Evolutionary conservation across 176 grass and related monocot species (phyloP), one percentile per base, ranked within the genome.

Genomic region (Otatea glauca): DNA sequence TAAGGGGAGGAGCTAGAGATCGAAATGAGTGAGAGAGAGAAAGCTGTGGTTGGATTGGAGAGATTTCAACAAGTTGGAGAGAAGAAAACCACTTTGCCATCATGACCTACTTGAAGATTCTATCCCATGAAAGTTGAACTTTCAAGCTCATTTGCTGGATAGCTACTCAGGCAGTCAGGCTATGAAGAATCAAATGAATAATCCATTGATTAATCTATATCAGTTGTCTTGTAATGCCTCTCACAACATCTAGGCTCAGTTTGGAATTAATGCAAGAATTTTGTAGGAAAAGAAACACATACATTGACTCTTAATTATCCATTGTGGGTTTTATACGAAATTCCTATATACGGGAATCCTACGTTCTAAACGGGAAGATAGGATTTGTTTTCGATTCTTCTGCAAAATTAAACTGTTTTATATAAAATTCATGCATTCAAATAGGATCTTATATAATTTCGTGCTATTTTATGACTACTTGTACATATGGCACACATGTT

Each of bases 11-110:
- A 53, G 50, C 51, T 54, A 70, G 12, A 13, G 55, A 71, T 55
- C 23, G 16, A 45, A 79, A 80, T 65, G 68, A 86, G 66, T 86
- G 84, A 72, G 76, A n/a, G 34, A 16, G 72, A 77, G 83, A 85
- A 62, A 79, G 76, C 25, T 49, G 43, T 47, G 60, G 42, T 13
- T 24, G 76, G 24, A 65, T 45, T 16, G 53, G 29, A 41, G 44
- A 41, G 23, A 50, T 79, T 18, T 72, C 55, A 41, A 86, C 63
- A 32, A 80, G 34, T 65, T 43, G 50, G 43, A 65, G 59, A 65
- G n/a, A 64, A 55, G 76, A 44, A 65, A 80, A 53, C 75, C 35
- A 42, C 15, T 79, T 62, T 29, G 45, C 58, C 68, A 86, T 86
- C 68, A 80, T 86, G 56, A 32, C 67, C 21, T 34, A 23, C 56